These are phyloP conservation scores for Carex cristatella DNA, from an alignment of 176 grass and related monocot genomes.

Conservation along the genomic window DNA sequence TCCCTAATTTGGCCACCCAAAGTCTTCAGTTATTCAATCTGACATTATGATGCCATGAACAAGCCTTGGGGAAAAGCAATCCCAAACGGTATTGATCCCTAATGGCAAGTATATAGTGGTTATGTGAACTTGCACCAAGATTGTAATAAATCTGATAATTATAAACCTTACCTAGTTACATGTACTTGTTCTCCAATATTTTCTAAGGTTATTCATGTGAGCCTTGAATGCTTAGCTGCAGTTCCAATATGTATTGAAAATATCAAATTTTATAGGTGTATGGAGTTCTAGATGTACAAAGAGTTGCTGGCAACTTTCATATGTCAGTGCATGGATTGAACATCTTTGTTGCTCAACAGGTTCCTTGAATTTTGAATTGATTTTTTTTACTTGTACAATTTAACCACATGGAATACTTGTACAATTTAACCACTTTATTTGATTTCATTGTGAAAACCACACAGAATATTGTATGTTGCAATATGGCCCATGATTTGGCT, in stretches of 20 bases:
- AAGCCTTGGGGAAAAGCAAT: not conserved
- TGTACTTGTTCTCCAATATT: conserved; percentile 19
- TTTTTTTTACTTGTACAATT: conserved; percentile 13
- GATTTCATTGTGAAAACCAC: not conserved
- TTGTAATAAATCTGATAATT: not conserved
- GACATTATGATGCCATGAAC: not conserved
- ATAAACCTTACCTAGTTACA: not conserved
- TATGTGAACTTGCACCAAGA: not conserved
- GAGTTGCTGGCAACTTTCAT: conserved; percentile 99
- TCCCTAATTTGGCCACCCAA: not conserved
- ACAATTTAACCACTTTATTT: not conserved
- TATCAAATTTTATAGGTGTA: conserved; percentile 60
- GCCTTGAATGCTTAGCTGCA: not conserved
- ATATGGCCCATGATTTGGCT: too few relatives aligned
- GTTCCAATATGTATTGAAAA: not conserved
- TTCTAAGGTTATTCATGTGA: conserved; percentile 14
- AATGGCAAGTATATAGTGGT: not conserved
- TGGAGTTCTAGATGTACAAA: conserved; percentile 90
- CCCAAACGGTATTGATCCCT: not conserved
- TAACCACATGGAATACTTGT: not conserved
- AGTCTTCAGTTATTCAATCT: not conserved
- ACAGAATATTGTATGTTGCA: too few relatives aligned
- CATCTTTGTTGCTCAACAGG: conserved; percentile 98
- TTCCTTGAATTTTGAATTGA: conserved; percentile 34
- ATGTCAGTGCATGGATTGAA: conserved; percentile 97